Evolutionary conservation across 2,329 filamentous ascomycete genomes (phyloP).

Genomic region (Fusarium incarnatum): DNA sequence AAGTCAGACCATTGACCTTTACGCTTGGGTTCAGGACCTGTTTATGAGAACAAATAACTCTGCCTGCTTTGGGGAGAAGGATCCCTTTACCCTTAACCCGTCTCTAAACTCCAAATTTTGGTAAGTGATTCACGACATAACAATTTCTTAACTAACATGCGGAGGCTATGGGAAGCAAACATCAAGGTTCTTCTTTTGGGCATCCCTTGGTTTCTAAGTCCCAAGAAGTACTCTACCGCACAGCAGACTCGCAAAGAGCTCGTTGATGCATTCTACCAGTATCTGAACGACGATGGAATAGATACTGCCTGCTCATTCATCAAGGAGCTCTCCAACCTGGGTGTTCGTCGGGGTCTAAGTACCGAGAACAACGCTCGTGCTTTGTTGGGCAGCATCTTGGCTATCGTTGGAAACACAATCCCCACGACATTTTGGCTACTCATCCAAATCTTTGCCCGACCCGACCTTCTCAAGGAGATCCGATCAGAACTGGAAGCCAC

Average conservation of each 20-base stretch:
- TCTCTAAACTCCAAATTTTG: conserved; percentile 23
- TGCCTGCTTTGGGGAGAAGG: conserved; percentile 35
- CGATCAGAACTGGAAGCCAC: conserved; percentile 22
- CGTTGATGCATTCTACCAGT: conserved; percentile 27
- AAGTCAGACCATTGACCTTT: conserved; percentile 23
- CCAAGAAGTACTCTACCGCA: conserved; percentile 16
- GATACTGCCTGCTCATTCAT: conserved; percentile 33
- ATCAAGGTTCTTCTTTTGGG: conserved; percentile 31
- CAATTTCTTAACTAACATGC: neutral
- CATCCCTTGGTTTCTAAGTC: conserved; percentile 36
- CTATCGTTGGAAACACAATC: conserved; percentile 38
- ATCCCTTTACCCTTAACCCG: conserved; percentile 29
- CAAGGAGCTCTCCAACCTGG: conserved; percentile 21
- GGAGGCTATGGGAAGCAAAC: conserved; percentile 35
- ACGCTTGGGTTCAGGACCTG: conserved; percentile 30
- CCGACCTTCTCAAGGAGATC: conserved; percentile 10
- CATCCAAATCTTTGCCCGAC: conserved; percentile 25
- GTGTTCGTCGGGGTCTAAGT: conserved; percentile 32
- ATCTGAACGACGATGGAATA: conserved; percentile 16
- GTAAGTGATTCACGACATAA: neutral
- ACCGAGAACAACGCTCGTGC: conserved; percentile 40
- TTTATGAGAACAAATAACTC: conserved; percentile 41
- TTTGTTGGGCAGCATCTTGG: conserved; percentile 32
- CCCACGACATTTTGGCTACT: conserved; percentile 35
- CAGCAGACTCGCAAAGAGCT: conserved; percentile 24